These are phyloP conservation scores for Neurospora sp. DNA, from an alignment of 495 filamentous ascomycete genomes.

Conservation along the genomic window DNA sequence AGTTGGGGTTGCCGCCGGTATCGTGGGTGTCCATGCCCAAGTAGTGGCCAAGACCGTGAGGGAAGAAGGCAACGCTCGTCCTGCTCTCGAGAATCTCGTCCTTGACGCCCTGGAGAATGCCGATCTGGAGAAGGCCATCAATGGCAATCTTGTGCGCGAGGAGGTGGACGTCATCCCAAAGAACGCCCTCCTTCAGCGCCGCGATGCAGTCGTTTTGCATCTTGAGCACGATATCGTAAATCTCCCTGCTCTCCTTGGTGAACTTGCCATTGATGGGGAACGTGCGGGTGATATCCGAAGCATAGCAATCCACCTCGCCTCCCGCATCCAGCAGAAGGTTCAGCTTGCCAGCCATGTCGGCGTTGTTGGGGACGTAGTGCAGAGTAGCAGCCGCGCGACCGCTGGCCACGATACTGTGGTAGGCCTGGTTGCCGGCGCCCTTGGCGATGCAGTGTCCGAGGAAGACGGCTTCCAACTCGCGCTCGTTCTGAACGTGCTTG, in stretches of 20 bases:
- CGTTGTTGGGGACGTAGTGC: slow-evolving; percentile 77
- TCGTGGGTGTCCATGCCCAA: slow-evolving; percentile 95
- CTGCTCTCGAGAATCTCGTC: slow-evolving; percentile 65
- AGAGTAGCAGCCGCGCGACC: slow-evolving; percentile 73
- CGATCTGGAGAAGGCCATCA: slow-evolving; percentile 62
- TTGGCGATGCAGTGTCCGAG: slow-evolving; percentile 62
- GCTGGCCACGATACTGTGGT: slow-evolving; percentile 72
- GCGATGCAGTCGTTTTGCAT: slow-evolving; percentile 77
- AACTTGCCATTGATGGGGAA: slow-evolving; percentile 77
- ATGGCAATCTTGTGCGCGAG: slow-evolving; percentile 75
- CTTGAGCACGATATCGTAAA: slow-evolving; percentile 76
- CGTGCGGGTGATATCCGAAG: slow-evolving; percentile 80
- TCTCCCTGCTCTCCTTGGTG: slow-evolving; percentile 55
- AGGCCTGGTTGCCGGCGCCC: slow-evolving; percentile 69
- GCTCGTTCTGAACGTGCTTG: slow-evolving; percentile 60
- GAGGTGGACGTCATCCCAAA: slow-evolving; percentile 80
- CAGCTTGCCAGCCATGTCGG: slow-evolving; percentile 53
- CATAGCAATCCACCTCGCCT: slow-evolving; percentile 69
- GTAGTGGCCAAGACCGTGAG: slow-evolving; percentile 86
- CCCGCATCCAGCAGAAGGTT: slow-evolving; percentile 80
- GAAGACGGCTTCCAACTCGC: slow-evolving; percentile 73
- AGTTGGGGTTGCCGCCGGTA: slow-evolving; percentile 78
- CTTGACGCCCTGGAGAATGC: slow-evolving; percentile 57
- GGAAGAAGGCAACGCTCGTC: slow-evolving; percentile 80
- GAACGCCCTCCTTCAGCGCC: slow-evolving; percentile 60